These are phyloP conservation scores for Linnemannia elongata DNA, from an alignment of 192 early-diverging fungal species.

Conservation along the genomic window DNA sequence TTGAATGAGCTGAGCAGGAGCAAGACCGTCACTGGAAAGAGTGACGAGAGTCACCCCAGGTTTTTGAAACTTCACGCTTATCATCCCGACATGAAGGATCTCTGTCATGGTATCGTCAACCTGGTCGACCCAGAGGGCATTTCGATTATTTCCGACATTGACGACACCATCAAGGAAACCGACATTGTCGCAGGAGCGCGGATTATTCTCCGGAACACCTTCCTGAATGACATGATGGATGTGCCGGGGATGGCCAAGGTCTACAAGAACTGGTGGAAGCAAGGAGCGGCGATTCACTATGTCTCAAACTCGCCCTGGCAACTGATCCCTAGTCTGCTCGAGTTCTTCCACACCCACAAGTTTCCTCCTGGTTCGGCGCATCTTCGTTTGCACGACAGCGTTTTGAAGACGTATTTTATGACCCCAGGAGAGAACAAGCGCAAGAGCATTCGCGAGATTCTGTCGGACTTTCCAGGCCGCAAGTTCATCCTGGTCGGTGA, in stretches of 20 bases:
- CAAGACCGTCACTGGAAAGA: background rate
- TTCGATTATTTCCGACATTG: conserved; percentile 88
- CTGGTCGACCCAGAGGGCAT: conserved; percentile 78
- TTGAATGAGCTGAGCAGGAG: conserved; percentile 29
- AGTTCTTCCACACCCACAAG: conserved; percentile 76
- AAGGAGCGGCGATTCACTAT: conserved; percentile 83
- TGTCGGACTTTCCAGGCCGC: conserved; percentile 80
- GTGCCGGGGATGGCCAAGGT: conserved; percentile 80
- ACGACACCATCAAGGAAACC: conserved; percentile 94
- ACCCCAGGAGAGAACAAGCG: conserved; percentile 29
- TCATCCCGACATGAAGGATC: conserved; percentile 39
- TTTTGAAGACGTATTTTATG: conserved; percentile 58
- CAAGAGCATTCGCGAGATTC: conserved; percentile 30
- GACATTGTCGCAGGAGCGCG: conserved; percentile 77
- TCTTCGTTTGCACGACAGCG: conserved; percentile 62
- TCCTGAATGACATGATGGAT: conserved; percentile 67
- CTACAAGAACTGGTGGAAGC: conserved; percentile 71
- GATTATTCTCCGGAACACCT: conserved; percentile 71
- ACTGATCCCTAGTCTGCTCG: conserved; percentile 77
- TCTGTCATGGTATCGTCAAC: conserved; percentile 59
- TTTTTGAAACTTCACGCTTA: conserved; percentile 39
- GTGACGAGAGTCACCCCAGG: conserved; percentile 16
- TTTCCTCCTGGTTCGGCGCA: conserved; percentile 90
- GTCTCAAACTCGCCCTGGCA: conserved; percentile 91
- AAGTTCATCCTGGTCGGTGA: conserved; percentile 94